These are phyloP conservation scores for Globisporangium cederbergense DNA, from an alignment of 352 stramenopile genomes.

Conservation along the genomic window DNA sequence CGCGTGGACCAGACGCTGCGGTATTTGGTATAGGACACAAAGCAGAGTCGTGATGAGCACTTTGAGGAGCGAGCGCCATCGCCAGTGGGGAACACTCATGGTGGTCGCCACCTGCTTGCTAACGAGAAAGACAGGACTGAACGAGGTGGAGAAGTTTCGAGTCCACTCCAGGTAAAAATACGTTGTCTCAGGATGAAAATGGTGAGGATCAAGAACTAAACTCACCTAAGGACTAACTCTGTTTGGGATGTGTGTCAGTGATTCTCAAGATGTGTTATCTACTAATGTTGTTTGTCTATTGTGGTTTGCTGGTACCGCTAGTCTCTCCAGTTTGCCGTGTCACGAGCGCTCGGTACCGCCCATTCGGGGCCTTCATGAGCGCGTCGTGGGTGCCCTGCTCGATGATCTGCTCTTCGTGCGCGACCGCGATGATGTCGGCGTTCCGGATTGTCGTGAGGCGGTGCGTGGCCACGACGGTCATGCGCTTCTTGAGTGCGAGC, in stretches of 20 bases:
- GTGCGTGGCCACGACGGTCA: slow-evolving; percentile 88
- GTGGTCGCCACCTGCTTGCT: background rate
- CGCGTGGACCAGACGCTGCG: background rate
- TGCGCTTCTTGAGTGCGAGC: slow-evolving; percentile 44
- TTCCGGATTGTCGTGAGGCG: slow-evolving; percentile 81
- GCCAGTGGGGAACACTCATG: background rate
- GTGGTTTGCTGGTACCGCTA: background rate
- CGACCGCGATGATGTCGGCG: slow-evolving; percentile 85
- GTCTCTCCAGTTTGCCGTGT: slow-evolving; percentile 15
- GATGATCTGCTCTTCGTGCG: slow-evolving; percentile 67
- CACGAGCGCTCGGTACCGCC: slow-evolving; percentile 23
- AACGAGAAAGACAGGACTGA: background rate
- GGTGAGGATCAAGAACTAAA: background rate
- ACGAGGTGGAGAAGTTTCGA: too few relatives aligned
- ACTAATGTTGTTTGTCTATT: background rate
- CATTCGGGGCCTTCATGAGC: slow-evolving; percentile 25
- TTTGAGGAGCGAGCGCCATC: background rate
- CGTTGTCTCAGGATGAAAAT: background rate
- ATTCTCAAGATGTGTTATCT: too few relatives aligned
- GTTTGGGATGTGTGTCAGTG: background rate
- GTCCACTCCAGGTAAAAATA: background rate
- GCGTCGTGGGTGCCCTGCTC: slow-evolving; percentile 83
- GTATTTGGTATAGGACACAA: background rate
- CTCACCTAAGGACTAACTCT: background rate
- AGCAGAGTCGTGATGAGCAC: background rate